Base-by-base conservation (phyloP, 1,284 basidiomycete genomes). In the Naganishia sp. region DNA sequence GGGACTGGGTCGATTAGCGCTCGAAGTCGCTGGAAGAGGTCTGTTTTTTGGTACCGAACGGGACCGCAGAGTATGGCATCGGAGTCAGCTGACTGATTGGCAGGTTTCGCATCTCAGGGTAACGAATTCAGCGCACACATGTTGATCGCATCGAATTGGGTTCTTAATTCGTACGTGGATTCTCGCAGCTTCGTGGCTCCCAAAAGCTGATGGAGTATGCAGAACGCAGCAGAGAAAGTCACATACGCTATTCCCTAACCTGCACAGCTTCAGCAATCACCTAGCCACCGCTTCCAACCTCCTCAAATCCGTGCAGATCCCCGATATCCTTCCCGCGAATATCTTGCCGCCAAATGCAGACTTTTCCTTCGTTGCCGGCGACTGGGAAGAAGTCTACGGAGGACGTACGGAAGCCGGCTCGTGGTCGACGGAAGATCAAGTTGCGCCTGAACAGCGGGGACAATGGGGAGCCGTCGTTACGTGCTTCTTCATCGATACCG, bases 401-500 rank as follows among this genome's bases (percentile, higher is more conserved):
- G 80, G 81, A 81, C 23, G 87, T 87, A 69, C 84, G 86, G 39
- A 63, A 11, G 32, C 61, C 31, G 57, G 63, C 17, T 21, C 45
- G 4, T 63, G 57, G 49, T 35, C 63, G 28, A 17, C 50, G 4
- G 35, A 35, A 21, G 23, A 28, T 6, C n/a, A 39, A 23, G 42
- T 66, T 13, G 57, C 67, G 5, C 66, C 69, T 15, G 74, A 77
- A 9, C 90, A 93, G 62, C 78, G 84, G 21, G 89, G 87, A 17
- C 79, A 87, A 69, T 99, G 92, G 92, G 87, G 94, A 71, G 90
- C 89, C 0, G 85, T 99, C 13, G 79, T 96, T 68, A 99, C 95
- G 0, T 98, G 93, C 77, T 99, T 97, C 84, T 99, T 99, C 81
- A 90, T 99, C 70, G 95, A 99, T 75, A 98, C 94, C 6, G 90